Evolutionary conservation across 164 flowering plant genomes (phyloP), one percentile per base, ranked within the genome.

Genomic region (Brasenia schreberi): DNA sequence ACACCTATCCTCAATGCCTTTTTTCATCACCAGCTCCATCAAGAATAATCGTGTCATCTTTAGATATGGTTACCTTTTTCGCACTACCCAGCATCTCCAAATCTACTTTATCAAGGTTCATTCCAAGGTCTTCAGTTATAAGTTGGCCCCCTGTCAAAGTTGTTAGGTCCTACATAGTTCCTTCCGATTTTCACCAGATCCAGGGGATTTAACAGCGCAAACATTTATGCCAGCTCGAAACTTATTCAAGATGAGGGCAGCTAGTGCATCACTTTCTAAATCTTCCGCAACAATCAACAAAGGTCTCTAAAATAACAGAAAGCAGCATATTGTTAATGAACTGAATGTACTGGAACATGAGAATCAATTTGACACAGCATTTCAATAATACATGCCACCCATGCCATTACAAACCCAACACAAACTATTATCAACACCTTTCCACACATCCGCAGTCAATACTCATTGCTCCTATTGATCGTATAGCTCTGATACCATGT

Each of bases 191-290:
- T 93, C 98, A 69, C 98, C 98, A 84, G 90, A 93, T 10, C 97
- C 97, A 70, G 97, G 97, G 43, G 97, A 94, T 76, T 93, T 93
- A 11, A 93, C 78, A 65, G 97, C 96, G 81, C 97, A 93, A 14
- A 90, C 98, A 97, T 93, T 90, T 65, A 93, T 85, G 74, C 97
- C 98, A 66, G 96, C 96, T 27, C 98, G 92, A 58, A 90, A 88
- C 75, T 93, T 93, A 69, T 93, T 94, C 39, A 94, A 68, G 67
- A 94, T 84, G 7, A 94, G 87, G 42, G 95, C 85, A 18, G 98
- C 97, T 18, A 94, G 74, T 17, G 96, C 97, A 45, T 94, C 98
- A 73, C 97, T 91, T 72, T 94, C 98, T 12, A 94, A 77, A 78
- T 91, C 98, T 76, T 94, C 97, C 18, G 98, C 81, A 68, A 94